Conservation (phyloP, 148 eudicot genomes). For the Chenopodium quinoa region DNA sequence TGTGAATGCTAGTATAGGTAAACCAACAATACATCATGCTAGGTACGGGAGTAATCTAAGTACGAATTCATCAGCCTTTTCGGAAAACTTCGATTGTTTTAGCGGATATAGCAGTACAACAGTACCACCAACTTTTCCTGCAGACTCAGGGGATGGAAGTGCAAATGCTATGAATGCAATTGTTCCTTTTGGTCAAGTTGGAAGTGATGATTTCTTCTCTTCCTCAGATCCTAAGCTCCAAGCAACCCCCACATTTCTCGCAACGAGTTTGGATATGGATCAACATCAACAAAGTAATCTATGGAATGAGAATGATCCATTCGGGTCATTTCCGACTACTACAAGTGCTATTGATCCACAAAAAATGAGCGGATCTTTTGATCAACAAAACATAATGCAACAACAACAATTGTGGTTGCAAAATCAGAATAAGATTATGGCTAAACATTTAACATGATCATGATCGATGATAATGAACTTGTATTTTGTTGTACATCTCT, state of each 20-base stretch:
- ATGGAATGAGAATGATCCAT: conserved; percentile 43
- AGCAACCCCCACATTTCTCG: conserved; percentile 56
- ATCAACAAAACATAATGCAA: conserved; percentile 15
- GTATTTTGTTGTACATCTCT: conserved; percentile 7
- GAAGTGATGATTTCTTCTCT: conserved; percentile 22
- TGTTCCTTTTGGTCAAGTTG: conserved; percentile 16
- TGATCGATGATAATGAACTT: not conserved
- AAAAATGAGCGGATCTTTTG: not conserved
- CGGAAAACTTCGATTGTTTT: not conserved
- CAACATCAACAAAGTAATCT: conserved; percentile 8
- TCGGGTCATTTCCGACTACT: conserved; percentile 23
- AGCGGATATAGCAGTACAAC: not conserved
- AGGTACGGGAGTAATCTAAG: not conserved
- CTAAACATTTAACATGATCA: conserved; percentile 27
- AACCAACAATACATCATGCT: not conserved
- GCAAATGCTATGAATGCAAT: conserved; percentile 24
- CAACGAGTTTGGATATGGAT: conserved; percentile 29
- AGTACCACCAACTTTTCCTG: conserved; percentile 20
- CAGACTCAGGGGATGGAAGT: not conserved
- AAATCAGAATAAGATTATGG: conserved; percentile 33
- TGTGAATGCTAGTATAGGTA: not conserved
- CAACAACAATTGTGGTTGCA: conserved; percentile 42
- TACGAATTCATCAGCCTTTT: not conserved
- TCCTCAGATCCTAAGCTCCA: conserved; percentile 35
- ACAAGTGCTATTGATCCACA: conserved; percentile 8